phyloP scores from a whole-genome alignment of 805 yeast genomes.

The Saccharomycopsis synnaedendra region DNA sequence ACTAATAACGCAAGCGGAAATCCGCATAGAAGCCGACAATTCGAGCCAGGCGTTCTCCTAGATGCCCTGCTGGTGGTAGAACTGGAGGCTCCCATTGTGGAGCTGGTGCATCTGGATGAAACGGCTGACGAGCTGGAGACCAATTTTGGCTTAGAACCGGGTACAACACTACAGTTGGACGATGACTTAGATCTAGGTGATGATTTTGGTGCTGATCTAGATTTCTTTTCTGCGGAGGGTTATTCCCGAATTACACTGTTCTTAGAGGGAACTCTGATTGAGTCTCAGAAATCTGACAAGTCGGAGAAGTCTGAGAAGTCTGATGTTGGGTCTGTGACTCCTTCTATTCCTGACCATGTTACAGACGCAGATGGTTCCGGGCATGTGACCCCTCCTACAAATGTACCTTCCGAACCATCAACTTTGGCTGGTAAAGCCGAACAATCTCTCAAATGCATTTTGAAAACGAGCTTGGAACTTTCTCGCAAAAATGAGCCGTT shows the following conservation, averaged over 20 bases:
- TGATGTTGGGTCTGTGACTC: too few species aligned
- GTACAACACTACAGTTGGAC: background rate
- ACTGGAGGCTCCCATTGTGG: background rate
- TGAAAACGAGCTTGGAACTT: too few species aligned
- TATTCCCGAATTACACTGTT: slow-evolving; percentile 12
- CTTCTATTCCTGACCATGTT: too few species aligned
- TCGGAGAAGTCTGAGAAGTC: too few species aligned
- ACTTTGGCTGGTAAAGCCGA: too few species aligned
- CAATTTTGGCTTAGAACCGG: background rate
- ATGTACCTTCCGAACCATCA: too few species aligned
- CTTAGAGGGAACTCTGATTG: background rate
- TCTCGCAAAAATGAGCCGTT: too few species aligned
- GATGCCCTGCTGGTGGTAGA: background rate
- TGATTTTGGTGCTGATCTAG: background rate
- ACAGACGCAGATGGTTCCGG: too few species aligned
- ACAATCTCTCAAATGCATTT: too few species aligned
- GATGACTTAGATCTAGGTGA: background rate
- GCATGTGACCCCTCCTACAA: too few species aligned
- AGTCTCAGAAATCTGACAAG: background rate
- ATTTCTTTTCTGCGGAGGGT: slow-evolving; percentile 13
- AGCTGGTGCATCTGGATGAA: background rate
- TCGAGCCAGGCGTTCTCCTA: background rate
- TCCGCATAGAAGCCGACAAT: background rate
- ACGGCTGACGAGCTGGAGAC: background rate
- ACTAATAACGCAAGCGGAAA: background rate